Evolutionary conservation across 140 eudicot species (phyloP).

Genomic region (Cichorium intybus): DNA sequence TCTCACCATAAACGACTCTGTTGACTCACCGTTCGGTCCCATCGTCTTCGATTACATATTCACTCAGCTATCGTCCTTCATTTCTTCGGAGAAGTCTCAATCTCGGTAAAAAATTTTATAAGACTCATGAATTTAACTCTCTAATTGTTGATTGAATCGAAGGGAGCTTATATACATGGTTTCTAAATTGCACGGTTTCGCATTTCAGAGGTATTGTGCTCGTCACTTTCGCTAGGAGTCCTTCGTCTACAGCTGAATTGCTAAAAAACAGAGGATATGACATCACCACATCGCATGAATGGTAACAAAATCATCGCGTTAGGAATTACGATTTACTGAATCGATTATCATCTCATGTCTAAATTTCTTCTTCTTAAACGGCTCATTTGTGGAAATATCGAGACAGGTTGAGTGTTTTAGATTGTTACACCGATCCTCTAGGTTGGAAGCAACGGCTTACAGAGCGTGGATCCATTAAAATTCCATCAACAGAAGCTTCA

Average conservation of each 20-base stretch:
- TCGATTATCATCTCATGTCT: neutral
- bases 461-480: constrained; percentile 49
- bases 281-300: constrained; percentile 38
- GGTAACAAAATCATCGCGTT: constrained; percentile 33
- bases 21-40: constrained; percentile 54
- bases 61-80: constrained; percentile 60
- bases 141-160: neutral
- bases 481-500: constrained; percentile 37
- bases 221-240: constrained; percentile 63
- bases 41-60: constrained; percentile 72
- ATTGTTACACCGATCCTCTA: constrained; percentile 88
- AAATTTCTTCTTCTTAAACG: neutral
- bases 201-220: constrained; percentile 72
- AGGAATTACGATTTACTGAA: neutral
- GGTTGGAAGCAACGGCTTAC: constrained; percentile 81
- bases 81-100: constrained; percentile 65
- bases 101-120: constrained; percentile 39
- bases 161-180: neutral
- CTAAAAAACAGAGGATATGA: constrained; percentile 56
- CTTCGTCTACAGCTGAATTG: constrained; percentile 51
- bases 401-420: constrained; percentile 76
- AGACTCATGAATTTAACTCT: neutral
- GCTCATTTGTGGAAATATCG: constrained; percentile 1
- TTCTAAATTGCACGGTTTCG: constrained; percentile 9
- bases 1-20: constrained; percentile 71